phyloP scores from a whole-genome alignment of 495 filamentous ascomycete species.

The Aspergillus asperescens region DNA sequence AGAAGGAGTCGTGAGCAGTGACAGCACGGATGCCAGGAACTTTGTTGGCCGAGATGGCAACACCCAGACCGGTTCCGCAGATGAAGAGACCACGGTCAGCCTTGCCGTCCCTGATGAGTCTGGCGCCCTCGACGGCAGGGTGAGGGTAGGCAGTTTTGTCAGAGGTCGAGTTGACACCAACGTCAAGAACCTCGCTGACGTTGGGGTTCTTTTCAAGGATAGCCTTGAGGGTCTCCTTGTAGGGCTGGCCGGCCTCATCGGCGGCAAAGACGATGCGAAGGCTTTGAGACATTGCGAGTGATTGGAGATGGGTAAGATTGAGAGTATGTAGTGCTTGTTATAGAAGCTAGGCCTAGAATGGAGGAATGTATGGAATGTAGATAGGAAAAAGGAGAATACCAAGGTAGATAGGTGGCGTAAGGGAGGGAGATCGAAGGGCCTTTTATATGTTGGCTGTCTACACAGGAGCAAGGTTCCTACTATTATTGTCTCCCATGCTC shows the following conservation, averaged over 20 bases:
- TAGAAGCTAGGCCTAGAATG: neutral
- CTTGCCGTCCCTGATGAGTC: constrained; percentile 60
- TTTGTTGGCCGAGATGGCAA: constrained; percentile 84
- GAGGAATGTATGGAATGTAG: neutral
- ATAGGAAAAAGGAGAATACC: neutral
- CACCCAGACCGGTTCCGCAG: constrained; percentile 81
- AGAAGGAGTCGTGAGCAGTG: constrained; percentile 81
- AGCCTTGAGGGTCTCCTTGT: constrained; percentile 74
- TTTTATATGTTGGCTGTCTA: constrained; percentile 1
- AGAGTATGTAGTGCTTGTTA: constrained; percentile 1
- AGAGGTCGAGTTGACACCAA: constrained; percentile 56
- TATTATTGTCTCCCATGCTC: too few relatives aligned
- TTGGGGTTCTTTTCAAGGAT: constrained; percentile 62
- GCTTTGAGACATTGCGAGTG: constrained; percentile 32
- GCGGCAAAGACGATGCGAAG: constrained; percentile 58
- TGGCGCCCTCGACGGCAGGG: constrained; percentile 64
- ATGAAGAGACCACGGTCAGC: constrained; percentile 78
- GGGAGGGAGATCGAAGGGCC: neutral
- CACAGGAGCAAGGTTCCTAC: too few relatives aligned
- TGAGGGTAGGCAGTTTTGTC: constrained; percentile 85
- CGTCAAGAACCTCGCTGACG: constrained; percentile 64
- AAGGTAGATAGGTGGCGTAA: neutral
- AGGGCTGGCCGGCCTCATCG: constrained; percentile 71
- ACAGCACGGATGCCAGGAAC: constrained; percentile 79
- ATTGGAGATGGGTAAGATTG: neutral